Conservation (phyloP, 306 rosid species). For the Heteromeles arbutifolia region DNA sequence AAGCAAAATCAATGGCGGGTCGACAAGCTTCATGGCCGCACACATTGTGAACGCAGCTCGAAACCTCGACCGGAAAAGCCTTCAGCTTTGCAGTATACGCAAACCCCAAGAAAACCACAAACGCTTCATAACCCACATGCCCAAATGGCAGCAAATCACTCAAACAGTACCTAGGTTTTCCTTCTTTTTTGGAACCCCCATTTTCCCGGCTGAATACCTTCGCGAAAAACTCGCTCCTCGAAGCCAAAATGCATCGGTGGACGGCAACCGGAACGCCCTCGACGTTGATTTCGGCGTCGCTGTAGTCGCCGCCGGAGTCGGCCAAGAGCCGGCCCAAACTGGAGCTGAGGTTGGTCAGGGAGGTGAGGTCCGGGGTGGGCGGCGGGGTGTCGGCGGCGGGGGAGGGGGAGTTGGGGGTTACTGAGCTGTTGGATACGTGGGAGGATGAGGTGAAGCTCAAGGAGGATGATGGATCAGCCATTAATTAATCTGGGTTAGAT, state of each 20-base stretch:
- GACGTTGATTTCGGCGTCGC: slow-evolving; percentile 41
- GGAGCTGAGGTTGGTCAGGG: slow-evolving; percentile 43
- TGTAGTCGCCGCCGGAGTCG: slow-evolving; percentile 29
- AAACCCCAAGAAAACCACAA: slow-evolving; percentile 35
- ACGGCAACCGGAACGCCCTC: slow-evolving; percentile 38
- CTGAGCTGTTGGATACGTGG: slow-evolving; percentile 55
- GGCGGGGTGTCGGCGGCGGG: slow-evolving; percentile 36
- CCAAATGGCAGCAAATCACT: slow-evolving; percentile 44
- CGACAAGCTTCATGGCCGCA: slow-evolving; percentile 50
- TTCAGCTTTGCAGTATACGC: slow-evolving; percentile 40
- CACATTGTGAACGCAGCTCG: slow-evolving; percentile 38
- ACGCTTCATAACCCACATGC: slow-evolving; percentile 41
- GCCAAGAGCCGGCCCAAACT: slow-evolving; percentile 43
- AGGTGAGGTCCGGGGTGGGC: slow-evolving; percentile 49
- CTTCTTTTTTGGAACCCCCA: slow-evolving; percentile 20
- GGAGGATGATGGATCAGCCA: slow-evolving; percentile 91
- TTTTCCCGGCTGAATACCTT: slow-evolving; percentile 27
- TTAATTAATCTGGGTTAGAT: slow-evolving; percentile 1
- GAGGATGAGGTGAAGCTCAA: slow-evolving; percentile 84
- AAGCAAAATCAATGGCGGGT: slow-evolving; percentile 42
- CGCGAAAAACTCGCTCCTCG: slow-evolving; percentile 38
- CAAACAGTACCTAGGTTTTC: slow-evolving; percentile 29
- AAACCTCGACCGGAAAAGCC: slow-evolving; percentile 39
- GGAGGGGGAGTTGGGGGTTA: slow-evolving; percentile 42
- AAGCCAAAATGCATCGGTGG: slow-evolving; percentile 44